A percentile compares a stretch with the other conserved stretches of the same genome.
Evolutionary conservation across 495 filamentous ascomycete species (phyloP).

Genomic region (Lineolata rhizophorae): DNA sequence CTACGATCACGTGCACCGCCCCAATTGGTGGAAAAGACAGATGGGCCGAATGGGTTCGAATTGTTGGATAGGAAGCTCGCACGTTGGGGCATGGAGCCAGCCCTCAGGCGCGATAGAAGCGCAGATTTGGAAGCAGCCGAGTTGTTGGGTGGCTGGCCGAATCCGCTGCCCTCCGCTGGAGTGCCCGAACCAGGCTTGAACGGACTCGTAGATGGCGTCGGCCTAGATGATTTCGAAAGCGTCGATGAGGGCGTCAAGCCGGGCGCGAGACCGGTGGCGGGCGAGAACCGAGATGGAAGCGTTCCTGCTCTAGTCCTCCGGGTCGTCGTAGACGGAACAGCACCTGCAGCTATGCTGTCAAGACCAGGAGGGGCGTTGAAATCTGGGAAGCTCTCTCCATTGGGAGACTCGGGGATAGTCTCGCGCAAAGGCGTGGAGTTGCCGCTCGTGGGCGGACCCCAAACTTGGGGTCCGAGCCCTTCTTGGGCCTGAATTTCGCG

Average conservation of each 20-base stretch:
- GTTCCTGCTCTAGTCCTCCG: slow-evolving; percentile 75
- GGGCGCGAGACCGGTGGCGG: slow-evolving; percentile 25
- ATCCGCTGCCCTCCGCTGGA: slow-evolving; percentile 29
- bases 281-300: slow-evolving; percentile 83
- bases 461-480: slow-evolving; percentile 65
- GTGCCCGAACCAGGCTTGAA: slow-evolving; percentile 61
- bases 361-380: slow-evolving; percentile 34
- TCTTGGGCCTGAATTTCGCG: slow-evolving; percentile 96
- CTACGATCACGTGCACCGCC: slow-evolving; percentile 41
- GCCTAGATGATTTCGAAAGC: slow-evolving; percentile 62
- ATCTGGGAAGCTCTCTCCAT: slow-evolving; percentile 86
- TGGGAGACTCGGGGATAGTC: slow-evolving; percentile 91
- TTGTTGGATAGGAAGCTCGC: slow-evolving; percentile 33
- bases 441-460: slow-evolving; percentile 89
- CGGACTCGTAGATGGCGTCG: slow-evolving; percentile 77
- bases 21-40: slow-evolving; percentile 77
- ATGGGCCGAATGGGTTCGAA: slow-evolving; percentile 64
- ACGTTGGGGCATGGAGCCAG: slow-evolving; percentile 88
- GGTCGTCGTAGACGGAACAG: slow-evolving; percentile 21
- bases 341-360: slow-evolving; percentile 3
- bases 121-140: slow-evolving; percentile 37
- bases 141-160: slow-evolving; percentile 15
- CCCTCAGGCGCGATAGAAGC: slow-evolving; percentile 67
- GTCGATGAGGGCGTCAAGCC: slow-evolving; percentile 39
- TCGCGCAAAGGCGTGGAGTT: slow-evolving; percentile 91